These are phyloP conservation scores for Saccharomycopsis schoenii DNA, from an alignment of 805 yeast species.

Conservation along the genomic window DNA sequence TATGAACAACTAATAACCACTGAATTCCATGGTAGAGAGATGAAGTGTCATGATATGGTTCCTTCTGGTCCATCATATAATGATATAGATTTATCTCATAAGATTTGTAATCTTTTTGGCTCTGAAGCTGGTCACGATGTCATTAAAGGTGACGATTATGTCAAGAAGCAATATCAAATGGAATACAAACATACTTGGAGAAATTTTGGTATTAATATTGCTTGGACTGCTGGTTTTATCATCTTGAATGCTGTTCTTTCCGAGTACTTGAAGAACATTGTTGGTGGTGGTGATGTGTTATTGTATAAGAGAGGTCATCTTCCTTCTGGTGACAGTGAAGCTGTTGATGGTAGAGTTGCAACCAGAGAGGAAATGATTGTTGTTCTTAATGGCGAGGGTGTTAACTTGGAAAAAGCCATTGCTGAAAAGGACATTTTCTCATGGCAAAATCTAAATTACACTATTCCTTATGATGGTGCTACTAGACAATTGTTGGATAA, in stretches of 20 bases:
- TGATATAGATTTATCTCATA: conserved; percentile 22
- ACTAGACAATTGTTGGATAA: conserved; percentile 41
- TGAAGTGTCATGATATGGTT: conserved; percentile 29
- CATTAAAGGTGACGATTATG: conserved; percentile 45
- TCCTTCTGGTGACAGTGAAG: too few species aligned
- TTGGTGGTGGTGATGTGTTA: too few species aligned
- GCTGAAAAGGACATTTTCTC: conserved; percentile 45
- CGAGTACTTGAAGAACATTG: conserved; percentile 28
- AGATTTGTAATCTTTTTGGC: conserved; percentile 45
- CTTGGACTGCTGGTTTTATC: conserved; percentile 45
- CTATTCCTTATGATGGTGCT: conserved; percentile 50
- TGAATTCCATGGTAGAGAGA: conserved; percentile 35
- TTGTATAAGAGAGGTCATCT: too few species aligned
- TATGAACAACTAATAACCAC: conserved; percentile 38
- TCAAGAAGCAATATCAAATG: conserved; percentile 36
- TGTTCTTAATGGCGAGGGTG: too few species aligned
- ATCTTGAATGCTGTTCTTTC: conserved; percentile 41
- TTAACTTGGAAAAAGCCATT: conserved; percentile 20
- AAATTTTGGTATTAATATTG: conserved; percentile 52
- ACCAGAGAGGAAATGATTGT: background rate
- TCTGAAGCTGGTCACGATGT: conserved; percentile 38
- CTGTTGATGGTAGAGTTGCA: background rate
- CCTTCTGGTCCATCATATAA: conserved; percentile 33
- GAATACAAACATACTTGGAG: conserved; percentile 46
- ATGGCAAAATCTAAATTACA: conserved; percentile 63